Conservation (phyloP, 495 filamentous ascomycete species). For the Talaromyces wortmannii region DNA sequence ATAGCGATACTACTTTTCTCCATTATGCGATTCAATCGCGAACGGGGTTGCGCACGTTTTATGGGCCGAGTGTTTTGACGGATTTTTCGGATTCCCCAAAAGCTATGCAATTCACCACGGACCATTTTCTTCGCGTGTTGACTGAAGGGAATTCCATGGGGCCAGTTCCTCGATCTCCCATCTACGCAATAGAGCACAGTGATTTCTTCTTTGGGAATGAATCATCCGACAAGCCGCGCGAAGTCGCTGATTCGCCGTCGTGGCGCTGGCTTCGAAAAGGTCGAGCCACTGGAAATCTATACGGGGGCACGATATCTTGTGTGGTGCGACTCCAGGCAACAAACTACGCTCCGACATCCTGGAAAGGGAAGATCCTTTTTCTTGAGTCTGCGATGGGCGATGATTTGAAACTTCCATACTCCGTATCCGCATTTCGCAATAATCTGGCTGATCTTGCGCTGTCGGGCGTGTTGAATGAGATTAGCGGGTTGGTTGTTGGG, state of each 20-base stretch:
- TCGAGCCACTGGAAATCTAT: conserved; percentile 14
- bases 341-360: conserved; percentile 9
- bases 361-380: conserved; percentile 17
- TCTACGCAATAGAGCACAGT: background rate
- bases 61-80: conserved; percentile 18
- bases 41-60: conserved; percentile 26
- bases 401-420: background rate
- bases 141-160: background rate
- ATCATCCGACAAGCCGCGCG: background rate
- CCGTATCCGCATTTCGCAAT: background rate
- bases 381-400: conserved; percentile 21
- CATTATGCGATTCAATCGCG: conserved; percentile 21
- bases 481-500: conserved; percentile 22
- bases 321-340: conserved; percentile 19
- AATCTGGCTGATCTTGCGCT: conserved; percentile 23
- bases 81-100: background rate
- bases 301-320: conserved; percentile 21
- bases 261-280: conserved; percentile 6
- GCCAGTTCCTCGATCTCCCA: background rate
- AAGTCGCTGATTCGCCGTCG: background rate
- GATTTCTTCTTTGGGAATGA: background rate
- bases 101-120: background rate
- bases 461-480: conserved; percentile 20
- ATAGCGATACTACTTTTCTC: conserved; percentile 25
- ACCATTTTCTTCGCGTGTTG: background rate